Base-by-base conservation (phyloP, 768 basidiomycete species). In the Lyophyllum decastes region DNA sequence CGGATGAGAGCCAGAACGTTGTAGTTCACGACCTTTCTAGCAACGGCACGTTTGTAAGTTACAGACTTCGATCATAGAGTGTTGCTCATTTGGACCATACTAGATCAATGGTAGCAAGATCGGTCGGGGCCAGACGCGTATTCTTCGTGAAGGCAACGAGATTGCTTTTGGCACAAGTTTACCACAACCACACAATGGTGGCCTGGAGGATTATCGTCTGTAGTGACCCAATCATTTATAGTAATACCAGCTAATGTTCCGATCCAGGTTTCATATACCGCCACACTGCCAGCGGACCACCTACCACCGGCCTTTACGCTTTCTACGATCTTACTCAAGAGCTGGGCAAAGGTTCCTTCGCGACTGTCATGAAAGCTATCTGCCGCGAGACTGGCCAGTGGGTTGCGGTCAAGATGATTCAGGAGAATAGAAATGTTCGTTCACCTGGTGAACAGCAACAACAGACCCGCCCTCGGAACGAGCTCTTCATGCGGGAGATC, bases 281-380 rank as follows among this genome's bases (percentile, higher is more conserved):
- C 10, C 84, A 88, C 61, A 77, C 80, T 11, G 86, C 87, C 6
- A 74, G 68, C 26, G 79, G 82, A 0, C 72, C 75, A 14, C 76
- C 82, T 0, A 72, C 71, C 21, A 77, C 76, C 4, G 87, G 86
- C 2, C 71, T 92, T 10, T 83, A 87, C 66, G 81, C 81, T 1
- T 73, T 77, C 54, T 92, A 92, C 68, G 89, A 91, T 60, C 66
- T 91, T 38, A 76, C 79, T 30, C 70, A 76, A 50, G 88, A 91
- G 70, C 83, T 98, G 2, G 96, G 96, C 52, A 89, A 88, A 64
- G 96, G 96, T 9, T 87, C 92, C 2, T 98, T 97, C 68, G 96
- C 94, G 4, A 89, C 88, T 10, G 96, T 98, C 19, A 83, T 88
- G 76, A 91, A 89, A 69, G 94, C 92, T 1, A 77, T 95, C 45